These are phyloP conservation scores for Dipteronia sinensis DNA, from an alignment of 345 rosid species.

Conservation along the genomic window DNA sequence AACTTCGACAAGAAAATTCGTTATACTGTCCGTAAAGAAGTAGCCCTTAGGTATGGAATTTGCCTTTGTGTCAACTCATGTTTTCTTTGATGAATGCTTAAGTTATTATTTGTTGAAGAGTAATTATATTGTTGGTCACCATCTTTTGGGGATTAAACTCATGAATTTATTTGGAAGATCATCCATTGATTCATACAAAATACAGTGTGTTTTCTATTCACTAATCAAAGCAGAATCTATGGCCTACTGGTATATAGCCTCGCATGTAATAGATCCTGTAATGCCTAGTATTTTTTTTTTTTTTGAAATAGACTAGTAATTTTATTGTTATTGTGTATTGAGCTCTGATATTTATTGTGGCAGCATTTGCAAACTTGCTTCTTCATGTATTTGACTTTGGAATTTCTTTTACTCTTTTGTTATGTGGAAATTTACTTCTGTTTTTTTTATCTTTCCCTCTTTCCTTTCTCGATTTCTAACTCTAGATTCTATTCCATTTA, in stretches of 20 bases:
- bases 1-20: conserved; percentile 71
- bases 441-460: not conserved
- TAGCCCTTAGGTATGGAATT: conserved; percentile 56
- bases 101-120: not conserved
- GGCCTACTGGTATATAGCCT: not conserved
- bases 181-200: not conserved
- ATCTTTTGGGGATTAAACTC: not conserved
- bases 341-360: not conserved
- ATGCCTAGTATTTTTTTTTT: not conserved
- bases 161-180: conserved; percentile 8
- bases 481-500: not conserved
- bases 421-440: not conserved
- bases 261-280: not conserved
- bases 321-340: not conserved
- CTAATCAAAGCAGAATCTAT: not conserved
- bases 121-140: not conserved
- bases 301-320: too few species aligned
- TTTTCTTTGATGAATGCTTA: conserved; percentile 3
- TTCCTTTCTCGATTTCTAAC: not conserved
- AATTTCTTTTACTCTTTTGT: not conserved
- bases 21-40: conserved; percentile 71
- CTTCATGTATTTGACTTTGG: not conserved
- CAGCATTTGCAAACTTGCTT: not conserved
- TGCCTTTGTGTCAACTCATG: not conserved
- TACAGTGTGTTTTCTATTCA: not conserved